Conservation (phyloP, 805 yeast species). For the Metschnikowia proteae region DNA sequence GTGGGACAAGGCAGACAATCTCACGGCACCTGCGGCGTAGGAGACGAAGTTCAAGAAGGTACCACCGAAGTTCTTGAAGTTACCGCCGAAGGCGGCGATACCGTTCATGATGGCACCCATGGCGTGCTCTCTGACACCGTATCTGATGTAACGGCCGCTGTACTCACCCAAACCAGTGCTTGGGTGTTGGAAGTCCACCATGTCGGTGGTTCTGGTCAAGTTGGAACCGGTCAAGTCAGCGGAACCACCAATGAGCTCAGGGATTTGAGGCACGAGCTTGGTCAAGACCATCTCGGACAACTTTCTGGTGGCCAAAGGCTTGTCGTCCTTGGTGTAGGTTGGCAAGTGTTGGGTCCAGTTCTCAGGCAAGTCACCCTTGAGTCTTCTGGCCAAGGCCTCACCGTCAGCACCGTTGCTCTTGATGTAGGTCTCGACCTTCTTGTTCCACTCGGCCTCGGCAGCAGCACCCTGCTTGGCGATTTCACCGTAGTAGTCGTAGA, state of each 20-base stretch:
- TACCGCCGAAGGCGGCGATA: slow-evolving; percentile 85
- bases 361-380: slow-evolving; percentile 71
- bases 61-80: slow-evolving; percentile 90
- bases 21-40: slow-evolving; percentile 82
- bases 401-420: slow-evolving; percentile 73
- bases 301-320: slow-evolving; percentile 91
- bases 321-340: slow-evolving; percentile 69
- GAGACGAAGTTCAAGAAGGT: slow-evolving; percentile 92
- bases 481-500: slow-evolving; percentile 61
- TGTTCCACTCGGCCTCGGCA: slow-evolving; percentile 74
- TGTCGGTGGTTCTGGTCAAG: slow-evolving; percentile 81
- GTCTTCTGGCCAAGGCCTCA: slow-evolving; percentile 76
- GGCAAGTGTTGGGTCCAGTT: slow-evolving; percentile 82
- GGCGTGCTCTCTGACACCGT: slow-evolving; percentile 98
- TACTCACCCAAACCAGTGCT: slow-evolving; percentile 76
- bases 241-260: slow-evolving; percentile 95
- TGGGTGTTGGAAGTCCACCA: slow-evolving; percentile 91
- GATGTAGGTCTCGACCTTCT: slow-evolving; percentile 55
- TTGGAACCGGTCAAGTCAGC: slow-evolving; percentile 98
- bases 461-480: slow-evolving; percentile 60
- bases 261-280: slow-evolving; percentile 58
- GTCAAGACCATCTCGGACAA: slow-evolving; percentile 77
- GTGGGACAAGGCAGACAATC: slow-evolving; percentile 79
- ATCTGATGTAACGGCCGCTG: slow-evolving; percentile 91
- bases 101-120: slow-evolving; percentile 99